Base-by-base conservation (phyloP, 148 eudicot species). In the Polygonum aviculare region DNA sequence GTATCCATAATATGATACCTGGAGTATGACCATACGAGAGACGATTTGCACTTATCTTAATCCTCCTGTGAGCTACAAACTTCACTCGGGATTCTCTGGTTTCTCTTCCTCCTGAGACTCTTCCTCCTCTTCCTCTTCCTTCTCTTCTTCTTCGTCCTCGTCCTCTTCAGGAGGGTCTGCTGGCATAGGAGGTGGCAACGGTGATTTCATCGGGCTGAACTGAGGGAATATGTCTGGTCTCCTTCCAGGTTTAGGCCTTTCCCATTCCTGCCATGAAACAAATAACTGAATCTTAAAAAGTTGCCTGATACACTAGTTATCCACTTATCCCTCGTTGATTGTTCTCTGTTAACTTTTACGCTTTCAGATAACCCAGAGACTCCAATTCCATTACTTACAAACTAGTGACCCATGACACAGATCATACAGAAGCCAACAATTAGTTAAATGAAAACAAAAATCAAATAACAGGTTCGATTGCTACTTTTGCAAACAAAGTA, bases 191-290 rank as follows among this genome's bases (percentile, higher is more conserved):
- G 96, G 92, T 40, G 98, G 98, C 78, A 93, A 88, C 52, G 98
- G 98, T 72, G 98, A 89, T 84, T 93, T 93, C 98, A 93, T 91
- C 3, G 98, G 98, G 77, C 96, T 91, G 82, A 93, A 93, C 59
- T 93, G 90, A 51, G 96, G 96, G 75, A 93, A 91, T 80, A 89
- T 87, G 55, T 89, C 96, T 55, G 96, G 91, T 82, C 96, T 88
- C 73, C 94, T 83, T 72, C 88, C 91, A 51, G 96, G 98, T 75
- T 82, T 88, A 3, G 91, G 91, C 78, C 91, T 89, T 59, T 93
- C 96, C 93, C 94, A 93, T 78, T 93, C 98, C 98, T 93, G 87
- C 73, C 81, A 72, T 26, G 44, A 36, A 38, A 16, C 72, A 67
- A 67, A 60, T 1, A 67, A 38, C 72, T 67, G 10, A 67, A 36